A percentile compares a stretch with the other conserved stretches of the same genome.
Evolutionary conservation across 345 rosid genomes (phyloP).

Genomic region (Gossypioides kirkii): DNA sequence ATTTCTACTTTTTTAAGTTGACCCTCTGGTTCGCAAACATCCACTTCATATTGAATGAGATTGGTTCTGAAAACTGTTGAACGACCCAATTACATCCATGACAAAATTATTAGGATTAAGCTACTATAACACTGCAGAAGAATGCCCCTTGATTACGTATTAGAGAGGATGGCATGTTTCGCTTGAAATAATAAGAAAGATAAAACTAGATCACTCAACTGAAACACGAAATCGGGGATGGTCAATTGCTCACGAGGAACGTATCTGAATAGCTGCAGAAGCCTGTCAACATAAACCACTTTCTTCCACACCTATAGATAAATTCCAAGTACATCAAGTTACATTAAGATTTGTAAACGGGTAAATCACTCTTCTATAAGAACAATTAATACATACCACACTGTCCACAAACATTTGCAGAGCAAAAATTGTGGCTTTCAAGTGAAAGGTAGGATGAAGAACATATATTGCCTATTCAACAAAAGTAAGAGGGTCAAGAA

Average conservation of each 20-base stretch:
- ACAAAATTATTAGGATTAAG: background rate
- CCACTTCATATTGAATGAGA: background rate
- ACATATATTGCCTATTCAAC: slow-evolving; percentile 75
- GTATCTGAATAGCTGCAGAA: slow-evolving; percentile 78
- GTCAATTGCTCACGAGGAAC: slow-evolving; percentile 97
- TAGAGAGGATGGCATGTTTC: background rate
- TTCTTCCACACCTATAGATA: slow-evolving; percentile 80
- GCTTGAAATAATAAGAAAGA: background rate
- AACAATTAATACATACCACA: slow-evolving; percentile 45
- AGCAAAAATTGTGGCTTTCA: slow-evolving; percentile 71
- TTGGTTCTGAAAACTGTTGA: background rate
- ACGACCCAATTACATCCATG: background rate
- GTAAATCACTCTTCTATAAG: background rate
- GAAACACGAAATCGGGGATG: slow-evolving; percentile 96
- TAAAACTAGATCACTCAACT: slow-evolving; percentile 50
- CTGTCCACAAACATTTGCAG: slow-evolving; percentile 68
- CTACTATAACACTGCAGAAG: background rate
- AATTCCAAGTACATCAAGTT: slow-evolving; percentile 11
- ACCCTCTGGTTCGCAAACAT: background rate
- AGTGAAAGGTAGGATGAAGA: slow-evolving; percentile 88
- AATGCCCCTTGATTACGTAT: background rate
- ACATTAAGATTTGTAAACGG: background rate
- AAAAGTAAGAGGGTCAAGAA: slow-evolving; percentile 16
- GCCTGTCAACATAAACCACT: slow-evolving; percentile 76
- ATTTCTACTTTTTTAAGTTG: background rate